Base-by-base conservation (phyloP, 345 rosid species). In the Streptanthus diversifolius region DNA sequence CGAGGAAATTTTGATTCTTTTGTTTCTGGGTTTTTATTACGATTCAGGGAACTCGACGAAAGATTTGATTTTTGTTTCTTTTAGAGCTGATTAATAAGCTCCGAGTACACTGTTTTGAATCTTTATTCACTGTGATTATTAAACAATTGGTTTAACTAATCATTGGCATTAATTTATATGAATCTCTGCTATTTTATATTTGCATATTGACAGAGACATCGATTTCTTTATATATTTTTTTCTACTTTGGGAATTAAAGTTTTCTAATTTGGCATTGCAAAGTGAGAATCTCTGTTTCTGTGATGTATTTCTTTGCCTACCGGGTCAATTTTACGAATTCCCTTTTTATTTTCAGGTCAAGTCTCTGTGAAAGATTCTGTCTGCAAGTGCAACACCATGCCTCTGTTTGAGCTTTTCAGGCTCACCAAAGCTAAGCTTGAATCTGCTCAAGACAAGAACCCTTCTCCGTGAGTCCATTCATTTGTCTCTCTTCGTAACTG, bases 341-440 rank as follows among this genome's bases (percentile, higher is more conserved):
- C 66, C 8, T 1, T 52, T 41, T 70, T 52, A 54, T 63, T 43
- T 33, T 49, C 66, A 43, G 81, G 80, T 59, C 55, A 64, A 57
- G 43, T 44, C 73, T 71, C 48, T 0, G 25, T 24, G 62, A 60
- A 60, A 51, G 27, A 29, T 25, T 13, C 12, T 35, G 51, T 43
- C 35, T 65, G 18, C 22, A 30, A 61, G 40, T 19, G 18, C 24
- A 74, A 63, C 55, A 75, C 49, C 84, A 90, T 93, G 98, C 96
- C 98, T 81, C 72, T 89, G 72, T 90, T 82, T 76, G 97, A 93
- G 92, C 85, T 93, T 19, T 77, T 86, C 60, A 81, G 83, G 69
- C 71, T 80, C 82, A 37, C 84, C 7, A 73, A 79, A 43, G 83
- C 80, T 63, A 81, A 82, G 14, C 66, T 76, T 2, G 76, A 76